Evolutionary conservation across 345 rosid species (phyloP).

Genomic region (Brassica rapa): DNA sequence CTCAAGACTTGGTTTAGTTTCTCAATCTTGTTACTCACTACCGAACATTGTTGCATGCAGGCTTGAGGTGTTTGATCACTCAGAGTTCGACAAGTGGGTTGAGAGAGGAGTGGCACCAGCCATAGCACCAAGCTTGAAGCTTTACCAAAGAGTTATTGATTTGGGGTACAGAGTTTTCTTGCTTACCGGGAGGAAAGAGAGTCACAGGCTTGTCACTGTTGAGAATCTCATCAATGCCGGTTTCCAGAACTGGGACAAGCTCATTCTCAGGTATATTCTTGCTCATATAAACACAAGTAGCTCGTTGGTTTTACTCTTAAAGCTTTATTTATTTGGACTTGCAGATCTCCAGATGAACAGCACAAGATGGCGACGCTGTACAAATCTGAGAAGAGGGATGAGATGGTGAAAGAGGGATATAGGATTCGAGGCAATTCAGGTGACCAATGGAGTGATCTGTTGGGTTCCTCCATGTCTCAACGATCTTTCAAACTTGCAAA

Average conservation of each 20-base stretch:
- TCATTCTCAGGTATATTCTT: slow-evolving; percentile 69
- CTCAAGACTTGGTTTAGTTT: background rate
- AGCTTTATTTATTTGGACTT: background rate
- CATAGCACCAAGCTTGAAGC: slow-evolving; percentile 70
- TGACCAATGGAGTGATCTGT: slow-evolving; percentile 93
- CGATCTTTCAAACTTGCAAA: slow-evolving; percentile 90
- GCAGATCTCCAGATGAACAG: slow-evolving; percentile 62
- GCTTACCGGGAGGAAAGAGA: slow-evolving; percentile 81
- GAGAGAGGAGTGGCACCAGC: slow-evolving; percentile 70
- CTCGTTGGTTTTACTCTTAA: background rate
- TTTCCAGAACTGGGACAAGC: slow-evolving; percentile 77
- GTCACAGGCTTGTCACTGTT: slow-evolving; percentile 58
- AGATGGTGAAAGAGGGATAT: slow-evolving; percentile 70
- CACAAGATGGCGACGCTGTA: slow-evolving; percentile 54
- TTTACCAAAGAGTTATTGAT: slow-evolving; percentile 63
- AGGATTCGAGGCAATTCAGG: slow-evolving; percentile 84
- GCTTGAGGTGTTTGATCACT: slow-evolving; percentile 63
- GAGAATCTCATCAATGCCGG: slow-evolving; percentile 73
- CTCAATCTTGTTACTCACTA: background rate
- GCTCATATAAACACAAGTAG: background rate
- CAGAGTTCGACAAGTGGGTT: slow-evolving; percentile 82
- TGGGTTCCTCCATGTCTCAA: slow-evolving; percentile 58
- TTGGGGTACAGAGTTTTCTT: slow-evolving; percentile 79
- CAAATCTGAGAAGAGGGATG: slow-evolving; percentile 75
- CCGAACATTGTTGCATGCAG: slow-evolving; percentile 50